Conservation (phyloP, 2,329 filamentous ascomycete species). For the Amauroascus verrucosus region DNA sequence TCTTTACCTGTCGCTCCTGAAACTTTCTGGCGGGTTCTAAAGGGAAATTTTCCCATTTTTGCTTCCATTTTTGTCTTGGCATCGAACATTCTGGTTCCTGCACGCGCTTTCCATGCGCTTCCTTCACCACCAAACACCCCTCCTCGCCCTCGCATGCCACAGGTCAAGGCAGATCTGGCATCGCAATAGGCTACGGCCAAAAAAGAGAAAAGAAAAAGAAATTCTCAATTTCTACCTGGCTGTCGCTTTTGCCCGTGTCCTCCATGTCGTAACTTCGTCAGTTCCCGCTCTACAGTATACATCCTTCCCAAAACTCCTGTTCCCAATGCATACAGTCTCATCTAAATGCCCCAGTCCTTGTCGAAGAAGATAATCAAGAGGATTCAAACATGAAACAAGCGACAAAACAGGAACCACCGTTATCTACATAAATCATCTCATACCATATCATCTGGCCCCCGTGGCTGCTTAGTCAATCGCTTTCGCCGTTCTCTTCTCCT, state of each 20-base stretch:
- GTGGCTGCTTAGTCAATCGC: conserved; percentile 13
- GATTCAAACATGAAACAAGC: conserved; percentile 1
- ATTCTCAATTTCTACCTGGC: not conserved
- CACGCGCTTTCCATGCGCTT: conserved; percentile 18
- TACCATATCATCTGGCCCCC: conserved; percentile 11
- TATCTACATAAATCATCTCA: conserved; percentile 4
- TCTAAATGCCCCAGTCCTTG: not conserved
- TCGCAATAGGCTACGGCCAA: not conserved
- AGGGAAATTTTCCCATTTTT: conserved; percentile 15
- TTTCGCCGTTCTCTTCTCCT: conserved; percentile 10
- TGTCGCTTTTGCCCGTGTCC: not conserved
- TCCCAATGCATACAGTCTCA: not conserved
- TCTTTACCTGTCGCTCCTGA: conserved; percentile 3
- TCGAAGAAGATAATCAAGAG: not conserved
- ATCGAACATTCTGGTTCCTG: conserved; percentile 35
- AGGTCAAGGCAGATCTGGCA: not conserved
- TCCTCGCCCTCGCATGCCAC: not conserved
- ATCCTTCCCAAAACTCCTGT: too few relatives aligned
- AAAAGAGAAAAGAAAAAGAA: not conserved
- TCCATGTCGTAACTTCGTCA: too few relatives aligned
- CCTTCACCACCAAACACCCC: not conserved
- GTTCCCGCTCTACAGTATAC: too few relatives aligned
- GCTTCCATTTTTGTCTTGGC: conserved; percentile 17
- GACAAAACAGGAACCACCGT: not conserved
- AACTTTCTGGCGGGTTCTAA: too few relatives aligned